Evolutionary conservation across 2,329 filamentous ascomycete species (phyloP).

Genomic region (Blastomyces emzantsi): DNA sequence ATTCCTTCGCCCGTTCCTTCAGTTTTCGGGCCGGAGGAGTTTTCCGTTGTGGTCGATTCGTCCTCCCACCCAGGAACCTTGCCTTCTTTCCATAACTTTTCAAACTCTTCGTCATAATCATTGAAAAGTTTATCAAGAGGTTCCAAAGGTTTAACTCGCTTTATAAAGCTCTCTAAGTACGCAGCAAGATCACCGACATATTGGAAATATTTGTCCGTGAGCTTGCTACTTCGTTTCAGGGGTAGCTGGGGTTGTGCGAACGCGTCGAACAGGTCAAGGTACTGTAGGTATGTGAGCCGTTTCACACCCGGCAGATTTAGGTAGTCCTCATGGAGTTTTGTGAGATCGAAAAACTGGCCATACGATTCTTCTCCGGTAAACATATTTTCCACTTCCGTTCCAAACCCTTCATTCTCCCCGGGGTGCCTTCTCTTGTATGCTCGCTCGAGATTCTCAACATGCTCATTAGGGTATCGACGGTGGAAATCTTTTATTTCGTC

Average conservation of each 20-base stretch:
- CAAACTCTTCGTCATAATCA: slow-evolving; percentile 75
- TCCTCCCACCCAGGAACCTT: slow-evolving; percentile 69
- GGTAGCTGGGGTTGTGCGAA: slow-evolving; percentile 66
- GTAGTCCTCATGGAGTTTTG: slow-evolving; percentile 73
- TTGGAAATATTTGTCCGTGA: slow-evolving; percentile 85
- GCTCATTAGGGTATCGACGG: slow-evolving; percentile 83
- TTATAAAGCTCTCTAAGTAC: slow-evolving; percentile 84
- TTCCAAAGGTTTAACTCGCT: slow-evolving; percentile 74
- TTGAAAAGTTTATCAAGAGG: slow-evolving; percentile 70
- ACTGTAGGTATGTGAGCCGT: slow-evolving; percentile 81
- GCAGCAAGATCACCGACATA: slow-evolving; percentile 72
- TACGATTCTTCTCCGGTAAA: slow-evolving; percentile 95
- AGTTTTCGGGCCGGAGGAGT: slow-evolving; percentile 37
- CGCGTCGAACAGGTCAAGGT: slow-evolving; percentile 80
- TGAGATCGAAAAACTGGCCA: slow-evolving; percentile 86
- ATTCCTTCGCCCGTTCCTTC: slow-evolving; percentile 58
- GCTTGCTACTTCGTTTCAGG: slow-evolving; percentile 71
- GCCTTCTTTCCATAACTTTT: slow-evolving; percentile 69
- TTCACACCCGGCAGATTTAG: slow-evolving; percentile 83
- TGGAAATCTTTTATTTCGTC: slow-evolving; percentile 78
- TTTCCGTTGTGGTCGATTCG: slow-evolving; percentile 37
- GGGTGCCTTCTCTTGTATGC: slow-evolving; percentile 68
- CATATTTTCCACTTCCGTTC: slow-evolving; percentile 71
- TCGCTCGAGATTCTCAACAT: slow-evolving; percentile 87
- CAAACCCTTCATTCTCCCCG: slow-evolving; percentile 54